phyloP scores from a whole-genome alignment of 139 green algal genomes.

The Pseudopediastrum boryanum region DNA sequence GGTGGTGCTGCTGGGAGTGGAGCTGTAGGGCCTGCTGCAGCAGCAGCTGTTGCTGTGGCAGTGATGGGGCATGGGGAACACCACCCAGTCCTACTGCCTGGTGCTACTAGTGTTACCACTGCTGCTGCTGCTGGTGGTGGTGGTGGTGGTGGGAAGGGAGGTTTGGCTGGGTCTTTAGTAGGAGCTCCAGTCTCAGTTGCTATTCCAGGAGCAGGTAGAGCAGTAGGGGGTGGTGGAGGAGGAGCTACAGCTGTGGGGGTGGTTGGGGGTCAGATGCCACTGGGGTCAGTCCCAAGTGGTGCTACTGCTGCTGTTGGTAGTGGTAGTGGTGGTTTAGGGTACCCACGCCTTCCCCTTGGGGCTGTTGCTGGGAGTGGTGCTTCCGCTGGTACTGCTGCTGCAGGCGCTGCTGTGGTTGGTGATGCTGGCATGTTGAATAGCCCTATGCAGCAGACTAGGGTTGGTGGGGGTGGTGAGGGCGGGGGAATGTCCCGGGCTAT shows the following conservation, averaged over 20 bases:
- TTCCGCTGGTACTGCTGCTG: background rate
- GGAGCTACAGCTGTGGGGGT: background rate
- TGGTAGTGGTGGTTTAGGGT: slow-evolving; percentile 22
- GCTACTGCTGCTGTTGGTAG: too few relatives aligned
- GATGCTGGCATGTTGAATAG: background rate
- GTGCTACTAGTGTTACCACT: background rate
- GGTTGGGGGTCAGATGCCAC: slow-evolving; percentile 3
- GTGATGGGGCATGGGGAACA: slow-evolving; percentile 4
- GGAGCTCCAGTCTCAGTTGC: background rate
- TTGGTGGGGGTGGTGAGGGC: too few relatives aligned
- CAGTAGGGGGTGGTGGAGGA: background rate
- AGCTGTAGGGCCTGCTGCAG: background rate
- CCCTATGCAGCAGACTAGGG: background rate
- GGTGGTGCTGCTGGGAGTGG: background rate
- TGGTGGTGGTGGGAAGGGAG: slow-evolving; percentile 12
- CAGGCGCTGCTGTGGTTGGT: background rate
- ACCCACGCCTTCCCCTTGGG: background rate
- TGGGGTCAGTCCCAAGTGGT: too few relatives aligned
- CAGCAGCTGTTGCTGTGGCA: background rate
- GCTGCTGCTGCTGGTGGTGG: background rate
- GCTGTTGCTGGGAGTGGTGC: background rate
- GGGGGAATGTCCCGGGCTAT: too few relatives aligned
- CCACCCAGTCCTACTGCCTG: slow-evolving; percentile 7
- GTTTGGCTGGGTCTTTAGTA: too few relatives aligned
- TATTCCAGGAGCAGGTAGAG: background rate